Evolutionary conservation across 176 grass and related monocot genomes (phyloP).

Genomic region (Thalia dealbata): DNA sequence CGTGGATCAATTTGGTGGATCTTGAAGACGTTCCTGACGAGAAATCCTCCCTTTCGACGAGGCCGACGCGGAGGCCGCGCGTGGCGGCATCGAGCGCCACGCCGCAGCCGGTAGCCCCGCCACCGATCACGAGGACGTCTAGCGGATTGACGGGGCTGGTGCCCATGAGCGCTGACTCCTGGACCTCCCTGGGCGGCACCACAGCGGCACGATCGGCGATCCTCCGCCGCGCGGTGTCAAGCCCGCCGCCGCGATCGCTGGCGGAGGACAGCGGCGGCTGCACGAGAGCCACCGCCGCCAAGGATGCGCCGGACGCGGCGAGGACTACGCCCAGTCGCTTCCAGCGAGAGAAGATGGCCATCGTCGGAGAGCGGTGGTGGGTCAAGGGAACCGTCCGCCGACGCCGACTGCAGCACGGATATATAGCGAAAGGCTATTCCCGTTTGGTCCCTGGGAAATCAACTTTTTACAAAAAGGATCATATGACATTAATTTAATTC

Average conservation of each 20-base stretch:
- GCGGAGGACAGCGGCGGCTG: constrained; percentile 22
- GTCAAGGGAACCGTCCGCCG: too few relatives aligned
- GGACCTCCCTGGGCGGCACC: constrained; percentile 52
- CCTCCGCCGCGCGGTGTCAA: constrained; percentile 32
- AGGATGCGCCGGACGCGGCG: constrained; percentile 35
- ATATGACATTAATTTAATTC: too few relatives aligned
- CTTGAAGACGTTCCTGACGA: constrained; percentile 86
- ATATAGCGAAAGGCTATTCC: too few relatives aligned
- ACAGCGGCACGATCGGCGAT: constrained; percentile 26
- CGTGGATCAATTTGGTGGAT: constrained; percentile 91
- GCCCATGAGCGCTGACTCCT: constrained; percentile 42
- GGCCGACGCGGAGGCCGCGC: constrained; percentile 77
- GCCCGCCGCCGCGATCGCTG: constrained; percentile 25
- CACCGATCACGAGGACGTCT: constrained; percentile 66
- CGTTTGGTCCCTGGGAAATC: too few relatives aligned
- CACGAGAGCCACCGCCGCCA: constrained; percentile 18
- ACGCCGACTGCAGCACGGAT: not conserved
- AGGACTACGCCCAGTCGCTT: constrained; percentile 39
- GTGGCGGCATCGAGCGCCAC: constrained; percentile 68
- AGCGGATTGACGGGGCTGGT: constrained; percentile 51
- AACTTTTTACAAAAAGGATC: too few relatives aligned
- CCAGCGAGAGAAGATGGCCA: constrained; percentile 34
- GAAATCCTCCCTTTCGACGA: constrained; percentile 97
- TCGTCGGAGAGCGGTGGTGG: not conserved
- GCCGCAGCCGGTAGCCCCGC: constrained; percentile 81